Evolutionary conservation across 345 rosid genomes (phyloP), one percentile per base, ranked within the genome.

Genomic region (Boechera divaricarpa): DNA sequence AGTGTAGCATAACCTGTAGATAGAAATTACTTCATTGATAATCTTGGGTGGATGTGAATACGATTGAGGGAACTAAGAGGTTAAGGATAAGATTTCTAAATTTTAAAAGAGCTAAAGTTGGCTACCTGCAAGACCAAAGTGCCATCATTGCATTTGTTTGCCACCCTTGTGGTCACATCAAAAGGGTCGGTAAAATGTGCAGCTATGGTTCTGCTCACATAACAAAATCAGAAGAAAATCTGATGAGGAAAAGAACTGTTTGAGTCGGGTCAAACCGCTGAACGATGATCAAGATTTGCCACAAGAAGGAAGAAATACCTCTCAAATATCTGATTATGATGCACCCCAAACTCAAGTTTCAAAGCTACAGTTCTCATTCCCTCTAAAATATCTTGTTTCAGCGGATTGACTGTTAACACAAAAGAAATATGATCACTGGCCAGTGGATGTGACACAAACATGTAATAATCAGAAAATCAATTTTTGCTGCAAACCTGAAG

Each of bases 361-460:
- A 95, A 77, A 77, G 99, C 99, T 64, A 95, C 87, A 49, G 99
- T 95, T 87, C 99, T 87, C 97, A 95, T 87, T 68, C 99, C 97
- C 67, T 92, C 99, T 52, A 95, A 88, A 59, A 89, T 82, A 83
- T 86, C 94, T 63, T 84, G 97, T 77, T 75, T 89, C 78, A 82
- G 88, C 26, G 96, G 88, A 54, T 70, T 77, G 36, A 82, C 98
- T 95, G 94, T 61, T 45, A 79, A 80, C 41, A 32, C 59, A 67
- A 81, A 51, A 61, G 31, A 82, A 77, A 32, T 35, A 61, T 32
- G 73, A 59, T 67, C 65, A 75, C n/a, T 63, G 47, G 77, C 28
- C 15, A 53, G 57, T 57, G 52, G 55, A 69, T 66, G 54, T 60
- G 78, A 73, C 45, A 69, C 67, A 76, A 62, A 80, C 64, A 75